Evolutionary conservation across 345 rosid species (phyloP).

Genomic region (Barbarea vulgaris): DNA sequence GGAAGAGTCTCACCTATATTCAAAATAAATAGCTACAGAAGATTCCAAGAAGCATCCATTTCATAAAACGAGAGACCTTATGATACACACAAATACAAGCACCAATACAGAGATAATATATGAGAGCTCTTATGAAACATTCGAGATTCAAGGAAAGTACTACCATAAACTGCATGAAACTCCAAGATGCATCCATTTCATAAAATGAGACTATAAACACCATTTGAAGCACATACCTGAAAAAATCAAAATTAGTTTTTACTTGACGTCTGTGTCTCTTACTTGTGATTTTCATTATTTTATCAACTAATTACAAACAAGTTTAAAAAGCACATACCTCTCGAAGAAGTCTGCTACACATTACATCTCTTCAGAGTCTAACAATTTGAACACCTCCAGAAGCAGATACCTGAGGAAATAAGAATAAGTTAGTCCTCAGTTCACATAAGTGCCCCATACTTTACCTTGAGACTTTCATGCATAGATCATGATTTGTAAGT

Average conservation of each 20-base stretch:
- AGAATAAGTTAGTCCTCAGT: background rate
- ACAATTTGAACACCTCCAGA: background rate
- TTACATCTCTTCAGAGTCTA: background rate
- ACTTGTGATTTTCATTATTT: background rate
- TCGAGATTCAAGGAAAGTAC: no score
- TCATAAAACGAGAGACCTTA: background rate
- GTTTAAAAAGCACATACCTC: background rate
- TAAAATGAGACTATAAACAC: no score
- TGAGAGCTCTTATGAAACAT: background rate
- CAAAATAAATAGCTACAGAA: no score
- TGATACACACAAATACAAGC: background rate
- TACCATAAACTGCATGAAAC: background rate
- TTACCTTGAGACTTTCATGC: background rate
- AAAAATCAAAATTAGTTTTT: background rate
- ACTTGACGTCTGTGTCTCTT: background rate
- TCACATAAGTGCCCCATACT: background rate
- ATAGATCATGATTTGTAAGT: background rate
- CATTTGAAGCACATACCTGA: background rate
- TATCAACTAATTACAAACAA: conserved; percentile 4
- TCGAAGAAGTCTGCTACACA: background rate
- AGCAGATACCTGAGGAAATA: background rate
- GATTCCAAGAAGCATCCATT: background rate
- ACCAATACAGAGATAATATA: background rate
- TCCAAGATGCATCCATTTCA: no score
- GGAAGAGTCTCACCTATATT: no score